phyloP scores from a whole-genome alignment of 768 basidiomycete species.

The Paxillus ammoniavirescens region DNA sequence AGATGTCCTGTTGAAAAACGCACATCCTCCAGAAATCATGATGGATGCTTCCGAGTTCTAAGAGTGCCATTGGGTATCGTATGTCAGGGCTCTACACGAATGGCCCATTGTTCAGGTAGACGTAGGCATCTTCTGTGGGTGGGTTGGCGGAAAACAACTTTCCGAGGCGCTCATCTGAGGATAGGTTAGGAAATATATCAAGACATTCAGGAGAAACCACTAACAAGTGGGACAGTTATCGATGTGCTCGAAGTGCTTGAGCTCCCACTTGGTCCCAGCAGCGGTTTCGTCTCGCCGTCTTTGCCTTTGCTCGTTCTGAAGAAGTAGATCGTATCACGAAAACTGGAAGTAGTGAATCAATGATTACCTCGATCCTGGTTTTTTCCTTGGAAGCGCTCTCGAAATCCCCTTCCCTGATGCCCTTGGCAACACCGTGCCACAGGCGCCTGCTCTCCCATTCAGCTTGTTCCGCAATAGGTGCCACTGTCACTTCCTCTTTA shows the following conservation, averaged over 20 bases:
- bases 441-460: slow-evolving; percentile 85
- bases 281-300: slow-evolving; percentile 78
- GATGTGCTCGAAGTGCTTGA: slow-evolving; percentile 74
- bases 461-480: slow-evolving; percentile 60
- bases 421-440: slow-evolving; percentile 86
- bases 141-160: slow-evolving; percentile 60
- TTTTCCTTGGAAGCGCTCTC: slow-evolving; percentile 89
- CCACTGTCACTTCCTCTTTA: slow-evolving; percentile 74
- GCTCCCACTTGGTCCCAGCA: slow-evolving; percentile 67
- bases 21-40: slow-evolving; percentile 1
- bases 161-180: slow-evolving; percentile 60
- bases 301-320: slow-evolving; percentile 89
- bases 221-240: slow-evolving; percentile 72
- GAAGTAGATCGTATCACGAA: not conserved
- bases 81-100: slow-evolving; percentile 12
- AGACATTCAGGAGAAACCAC: slow-evolving; percentile 24
- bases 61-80: not conserved
- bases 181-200: not conserved
- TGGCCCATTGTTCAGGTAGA: slow-evolving; percentile 59
- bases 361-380: slow-evolving; percentile 79
- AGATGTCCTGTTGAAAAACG: slow-evolving; percentile 4
- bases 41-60: slow-evolving; percentile 2
- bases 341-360: not conserved
- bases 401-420: slow-evolving; percentile 89
- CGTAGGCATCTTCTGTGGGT: slow-evolving; percentile 73